Base-by-base conservation (phyloP, 768 basidiomycete genomes). In the Amanita polypyramis region DNA sequence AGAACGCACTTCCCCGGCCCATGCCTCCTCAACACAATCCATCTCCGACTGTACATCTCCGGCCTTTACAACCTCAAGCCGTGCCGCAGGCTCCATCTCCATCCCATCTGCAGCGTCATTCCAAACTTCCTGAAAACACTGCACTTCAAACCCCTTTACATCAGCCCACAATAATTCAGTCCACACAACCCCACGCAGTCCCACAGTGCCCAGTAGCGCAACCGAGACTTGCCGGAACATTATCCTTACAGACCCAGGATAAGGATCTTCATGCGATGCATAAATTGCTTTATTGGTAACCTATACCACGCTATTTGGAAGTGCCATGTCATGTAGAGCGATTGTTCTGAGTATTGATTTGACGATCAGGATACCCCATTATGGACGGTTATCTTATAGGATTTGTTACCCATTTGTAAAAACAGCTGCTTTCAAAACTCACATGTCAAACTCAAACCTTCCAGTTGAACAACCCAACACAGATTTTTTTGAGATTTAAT, bases 361-460 rank as follows among this genome's bases (percentile, higher is more conserved):
- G 14, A 39, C 46, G 46, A 30, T 41, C 10, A 29, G 33, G 32
- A 42, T 49, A 42, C 38, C 40, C 47, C 19, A 25, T 30, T 41
- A 5, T 33, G 41, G 40, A 35, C 45, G 21, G 36, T 35, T 54
- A 52, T 52, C 23, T 54, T 49, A 27, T 43, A 20, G 27, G 51
- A 48, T 42, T 50, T 29, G 36, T 21, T 47, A 46, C 43, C 44
- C 27, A 46, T 23, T 39, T 42, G 39, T 49, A 42, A 5, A 20
- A 42, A 49, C 20, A 40, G 39, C 15, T 49, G 47, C 47, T 49
- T 34, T 42, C 29, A 30, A 38, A n/a, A 21, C 27, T 41, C 39
- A 27, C 29, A n/a, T 33, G 41, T 27, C 33, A 34, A 34, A n/a
- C 33, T 34, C 11, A 34, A 12, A 34, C 10, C 33, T 10, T n/a